Percentiles rank a stretch among this genome's conserved stretches.
These are phyloP conservation scores for Boletus rubescentipes DNA, from an alignment of 768 basidiomycete genomes.

Conservation along the genomic window DNA sequence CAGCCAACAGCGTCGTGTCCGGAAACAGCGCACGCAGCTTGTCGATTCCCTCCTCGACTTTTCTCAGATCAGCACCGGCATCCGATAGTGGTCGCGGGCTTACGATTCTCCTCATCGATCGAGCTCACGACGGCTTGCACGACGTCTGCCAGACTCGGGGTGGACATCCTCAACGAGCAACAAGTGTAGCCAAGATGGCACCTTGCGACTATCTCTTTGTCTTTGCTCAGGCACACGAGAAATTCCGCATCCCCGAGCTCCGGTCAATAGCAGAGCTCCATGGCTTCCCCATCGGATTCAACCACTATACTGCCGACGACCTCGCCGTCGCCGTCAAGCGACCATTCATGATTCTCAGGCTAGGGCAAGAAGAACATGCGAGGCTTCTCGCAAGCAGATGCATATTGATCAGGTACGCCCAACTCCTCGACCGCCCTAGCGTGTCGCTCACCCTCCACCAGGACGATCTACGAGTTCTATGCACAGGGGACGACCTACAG, in stretches of 20 bases:
- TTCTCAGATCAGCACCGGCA: background rate
- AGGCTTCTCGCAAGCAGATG: conserved; percentile 71
- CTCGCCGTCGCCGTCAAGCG: conserved; percentile 46
- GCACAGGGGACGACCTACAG: conserved; percentile 69
- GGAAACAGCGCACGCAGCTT: conserved; percentile 60
- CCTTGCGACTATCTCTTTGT: conserved; percentile 55
- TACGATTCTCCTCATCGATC: conserved; percentile 35
- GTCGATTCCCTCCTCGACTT: conserved; percentile 55
- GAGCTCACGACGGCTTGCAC: conserved; percentile 34
- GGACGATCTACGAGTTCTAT: conserved; percentile 78
- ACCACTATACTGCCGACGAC: conserved; percentile 41
- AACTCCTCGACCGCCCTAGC: background rate
- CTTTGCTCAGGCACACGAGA: conserved; percentile 78
- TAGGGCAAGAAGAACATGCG: conserved; percentile 74
- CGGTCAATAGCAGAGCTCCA: conserved; percentile 72
- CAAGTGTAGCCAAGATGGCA: conserved; percentile 13
- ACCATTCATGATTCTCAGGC: conserved; percentile 72
- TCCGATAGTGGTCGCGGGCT: conserved; percentile 1
- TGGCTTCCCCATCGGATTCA: conserved; percentile 57
- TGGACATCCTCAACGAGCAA: conserved; percentile 20
- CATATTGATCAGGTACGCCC: conserved; percentile 75
- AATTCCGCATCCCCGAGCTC: conserved; percentile 85
- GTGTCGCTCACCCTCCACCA: conserved; percentile 28
- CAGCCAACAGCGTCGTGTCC: conserved; percentile 61
- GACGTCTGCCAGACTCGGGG: conserved; percentile 23